These are phyloP conservation scores for Cutaneotrichosporon arboriforme DNA, from an alignment of 1,284 basidiomycete genomes.

Conservation along the genomic window DNA sequence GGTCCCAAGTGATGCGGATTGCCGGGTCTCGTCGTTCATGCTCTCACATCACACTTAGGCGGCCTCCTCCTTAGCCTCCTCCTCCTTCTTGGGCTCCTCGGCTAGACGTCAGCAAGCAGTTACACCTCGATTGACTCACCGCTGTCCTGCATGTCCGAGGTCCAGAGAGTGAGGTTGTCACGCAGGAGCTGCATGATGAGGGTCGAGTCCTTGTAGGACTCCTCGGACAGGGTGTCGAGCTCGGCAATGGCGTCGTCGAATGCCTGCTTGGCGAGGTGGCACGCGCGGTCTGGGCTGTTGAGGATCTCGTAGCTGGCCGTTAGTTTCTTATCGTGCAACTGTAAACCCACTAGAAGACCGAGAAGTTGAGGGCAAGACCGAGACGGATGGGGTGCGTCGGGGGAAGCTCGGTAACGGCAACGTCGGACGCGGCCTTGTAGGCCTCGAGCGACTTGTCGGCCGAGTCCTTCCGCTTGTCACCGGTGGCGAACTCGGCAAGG, in stretches of 20 bases:
- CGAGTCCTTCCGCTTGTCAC: slow-evolving; percentile 96
- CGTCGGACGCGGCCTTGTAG: slow-evolving; percentile 98
- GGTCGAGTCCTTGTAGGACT: slow-evolving; percentile 98
- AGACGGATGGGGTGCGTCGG: slow-evolving; percentile 99
- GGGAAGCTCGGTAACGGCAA: slow-evolving; percentile 94
- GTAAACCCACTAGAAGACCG: slow-evolving; percentile 75
- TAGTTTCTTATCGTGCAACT: background rate
- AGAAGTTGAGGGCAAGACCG: slow-evolving; percentile 98
- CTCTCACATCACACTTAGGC: slow-evolving; percentile 24
- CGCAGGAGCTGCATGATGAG: slow-evolving; percentile 99
- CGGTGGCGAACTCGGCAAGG: slow-evolving; percentile 98
- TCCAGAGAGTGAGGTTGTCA: slow-evolving; percentile 98
- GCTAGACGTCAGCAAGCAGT: slow-evolving; percentile 1
- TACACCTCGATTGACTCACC: slow-evolving; percentile 14
- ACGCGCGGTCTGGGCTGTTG: slow-evolving; percentile 94
- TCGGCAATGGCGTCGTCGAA: slow-evolving; percentile 99
- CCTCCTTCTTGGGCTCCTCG: slow-evolving; percentile 35
- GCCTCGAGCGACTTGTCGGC: slow-evolving; percentile 98
- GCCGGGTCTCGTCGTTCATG: slow-evolving; percentile 17
- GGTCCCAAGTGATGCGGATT: slow-evolving; percentile 18
- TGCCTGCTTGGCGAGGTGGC: slow-evolving; percentile 99
- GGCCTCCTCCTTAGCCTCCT: slow-evolving; percentile 40
- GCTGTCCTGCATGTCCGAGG: slow-evolving; percentile 73
- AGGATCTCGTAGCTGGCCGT: slow-evolving; percentile 82
- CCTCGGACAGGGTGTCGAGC: slow-evolving; percentile 98